phyloP scores from a whole-genome alignment of 495 filamentous ascomycete species.

The Schizothecium vesticola region DNA sequence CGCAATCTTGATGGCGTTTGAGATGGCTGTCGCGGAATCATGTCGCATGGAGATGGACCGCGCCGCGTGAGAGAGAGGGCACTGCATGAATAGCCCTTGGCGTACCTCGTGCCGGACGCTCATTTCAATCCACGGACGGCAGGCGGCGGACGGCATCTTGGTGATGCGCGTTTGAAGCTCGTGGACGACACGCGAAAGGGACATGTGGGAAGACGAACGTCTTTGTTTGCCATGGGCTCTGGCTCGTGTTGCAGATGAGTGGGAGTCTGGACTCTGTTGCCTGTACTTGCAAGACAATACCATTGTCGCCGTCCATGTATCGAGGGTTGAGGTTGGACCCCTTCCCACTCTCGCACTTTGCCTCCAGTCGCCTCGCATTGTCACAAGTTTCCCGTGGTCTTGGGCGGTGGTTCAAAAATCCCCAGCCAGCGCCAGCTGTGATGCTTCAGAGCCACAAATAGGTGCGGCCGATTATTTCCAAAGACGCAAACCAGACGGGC shows the following conservation, averaged over 20 bases:
- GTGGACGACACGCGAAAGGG: not conserved
- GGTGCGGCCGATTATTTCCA: not conserved
- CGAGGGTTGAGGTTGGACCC: not conserved
- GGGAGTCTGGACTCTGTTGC: not conserved
- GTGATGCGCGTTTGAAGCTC: not conserved
- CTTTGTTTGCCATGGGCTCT: not conserved
- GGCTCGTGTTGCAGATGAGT: no score
- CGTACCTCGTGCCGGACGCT: not conserved
- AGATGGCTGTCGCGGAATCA: not conserved
- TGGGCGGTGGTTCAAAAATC: not conserved
- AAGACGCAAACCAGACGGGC: not conserved
- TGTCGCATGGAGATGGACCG: not conserved
- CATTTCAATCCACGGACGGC: not conserved
- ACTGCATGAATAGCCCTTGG: not conserved
- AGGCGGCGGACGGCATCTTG: not conserved
- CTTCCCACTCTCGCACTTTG: not conserved
- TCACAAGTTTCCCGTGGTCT: not conserved
- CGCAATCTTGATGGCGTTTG: not conserved
- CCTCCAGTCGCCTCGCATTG: not conserved
- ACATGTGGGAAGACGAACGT: not conserved
- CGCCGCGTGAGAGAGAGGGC: not conserved
- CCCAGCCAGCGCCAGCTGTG: no score
- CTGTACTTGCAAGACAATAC: not conserved
- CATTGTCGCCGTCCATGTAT: not conserved
- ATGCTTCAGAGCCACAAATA: not conserved